These are phyloP conservation scores for Euphrasia confusa DNA, from an alignment of 257 asterid genomes.

Conservation along the genomic window DNA sequence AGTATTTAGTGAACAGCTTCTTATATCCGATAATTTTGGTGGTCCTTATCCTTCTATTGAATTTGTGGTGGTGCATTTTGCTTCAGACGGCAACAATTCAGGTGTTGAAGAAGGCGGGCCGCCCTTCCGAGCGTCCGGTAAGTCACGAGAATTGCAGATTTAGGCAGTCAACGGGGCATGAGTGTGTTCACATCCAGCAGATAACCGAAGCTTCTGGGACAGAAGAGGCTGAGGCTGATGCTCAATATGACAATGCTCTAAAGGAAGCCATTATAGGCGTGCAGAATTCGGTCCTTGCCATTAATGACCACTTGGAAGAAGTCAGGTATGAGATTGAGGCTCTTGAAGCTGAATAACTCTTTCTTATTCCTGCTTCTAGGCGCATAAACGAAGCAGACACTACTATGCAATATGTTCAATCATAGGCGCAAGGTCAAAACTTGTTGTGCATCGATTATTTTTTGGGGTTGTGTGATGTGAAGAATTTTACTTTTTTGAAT, in stretches of 20 bases:
- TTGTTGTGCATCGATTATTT: conserved; percentile 19
- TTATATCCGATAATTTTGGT: neutral
- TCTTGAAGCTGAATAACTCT: conserved; percentile 46
- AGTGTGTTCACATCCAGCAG: conserved; percentile 78
- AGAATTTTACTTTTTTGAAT: too few species aligned
- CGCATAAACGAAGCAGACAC: neutral
- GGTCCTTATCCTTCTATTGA: neutral
- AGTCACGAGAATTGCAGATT: conserved; percentile 85
- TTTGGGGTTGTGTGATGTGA: neutral
- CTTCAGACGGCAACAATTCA: conserved; percentile 82
- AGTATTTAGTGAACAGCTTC: neutral
- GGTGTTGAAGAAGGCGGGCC: conserved; percentile 89
- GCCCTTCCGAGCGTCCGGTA: conserved; percentile 83
- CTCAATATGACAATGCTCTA: conserved; percentile 74
- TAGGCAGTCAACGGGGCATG: conserved; percentile 57
- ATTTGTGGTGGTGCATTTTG: conserved; percentile 16
- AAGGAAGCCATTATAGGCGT: conserved; percentile 85
- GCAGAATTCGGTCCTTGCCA: conserved; percentile 67
- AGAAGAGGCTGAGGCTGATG: conserved; percentile 95
- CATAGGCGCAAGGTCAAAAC: too few species aligned
- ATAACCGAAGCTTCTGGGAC: conserved; percentile 96
- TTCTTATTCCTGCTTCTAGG: neutral
- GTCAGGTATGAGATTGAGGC: conserved; percentile 90
- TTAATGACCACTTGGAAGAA: conserved; percentile 87
- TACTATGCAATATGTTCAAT: neutral